Base-by-base conservation (phyloP, 2,329 filamentous ascomycete species). In the Penicillium decumbens region DNA sequence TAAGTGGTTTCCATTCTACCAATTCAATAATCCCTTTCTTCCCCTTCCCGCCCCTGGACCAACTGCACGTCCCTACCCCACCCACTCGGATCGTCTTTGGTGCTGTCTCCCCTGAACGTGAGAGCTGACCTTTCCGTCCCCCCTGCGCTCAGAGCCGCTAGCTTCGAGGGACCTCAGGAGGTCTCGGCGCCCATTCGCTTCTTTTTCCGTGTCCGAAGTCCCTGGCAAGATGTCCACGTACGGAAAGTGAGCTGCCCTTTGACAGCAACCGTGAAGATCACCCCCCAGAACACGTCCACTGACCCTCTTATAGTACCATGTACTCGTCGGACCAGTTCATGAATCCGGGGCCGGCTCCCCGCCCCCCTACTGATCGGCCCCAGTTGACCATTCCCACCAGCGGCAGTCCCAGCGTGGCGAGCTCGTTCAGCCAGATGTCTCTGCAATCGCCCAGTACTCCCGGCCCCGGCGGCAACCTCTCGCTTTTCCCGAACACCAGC, bases 261-360 rank as follows among this genome's bases (percentile, higher is more conserved):
- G 38, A 27, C 4, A 23, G 20, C 20, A 23, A 25, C 10, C 23
- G 33, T 9, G 15, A 20, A 40, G 38, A 40, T 27, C 24, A 13
- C 12, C 24, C 28, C 24, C 38, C 4, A 25, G 38, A 27, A 27
- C 23, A 39, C 20, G 3, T 23, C 54, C 43, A 59, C 48, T 48
- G 7, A 46, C 40, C 35, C 13, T 35, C 43, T 18, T 47, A 43
- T 43, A 59, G 57, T 66, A 82, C 80, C 58, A 77, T 82, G 63
- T 85, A 84, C 71, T 75, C 79, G 38, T 73, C 78, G 53, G 79
- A 80, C 56, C 81, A 84, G 63, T 97, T 97, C 76, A 95, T 97
- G 88, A 97, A 97, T 72, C 90, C 93, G 55, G 90, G 93, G 58
- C 92, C 93, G 62, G 92, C 93, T 60, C 93, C 93, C 58, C 86